A percentile compares a stretch with the other conserved stretches of the same genome.
Evolutionary conservation across 805 yeast genomes (phyloP).

Genomic region (Saturnispora silvae): DNA sequence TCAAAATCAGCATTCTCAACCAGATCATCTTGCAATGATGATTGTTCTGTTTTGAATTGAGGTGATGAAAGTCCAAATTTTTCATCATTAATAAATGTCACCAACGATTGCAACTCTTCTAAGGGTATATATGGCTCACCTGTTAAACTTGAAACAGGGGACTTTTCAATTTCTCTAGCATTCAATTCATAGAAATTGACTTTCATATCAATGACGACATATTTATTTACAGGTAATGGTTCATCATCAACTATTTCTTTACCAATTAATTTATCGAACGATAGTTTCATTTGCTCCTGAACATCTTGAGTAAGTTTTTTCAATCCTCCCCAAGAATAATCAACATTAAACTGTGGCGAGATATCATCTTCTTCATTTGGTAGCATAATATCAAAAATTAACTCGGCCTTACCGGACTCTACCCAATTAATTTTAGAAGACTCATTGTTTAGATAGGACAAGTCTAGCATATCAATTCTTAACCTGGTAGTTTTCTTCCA

Average conservation of each 20-base stretch:
- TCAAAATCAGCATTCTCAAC: conserved; percentile 24
- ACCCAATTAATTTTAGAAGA: conserved; percentile 58
- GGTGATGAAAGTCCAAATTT: conserved; percentile 22
- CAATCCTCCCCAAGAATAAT: conserved; percentile 13
- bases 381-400: conserved; percentile 61
- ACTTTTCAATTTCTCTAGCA: conserved; percentile 39
- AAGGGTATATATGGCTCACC: conserved; percentile 46
- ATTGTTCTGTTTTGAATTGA: conserved; percentile 3
- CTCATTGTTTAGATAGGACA: conserved; percentile 20
- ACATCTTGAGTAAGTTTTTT: conserved; percentile 8
- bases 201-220: conserved; percentile 58
- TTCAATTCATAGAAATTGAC: conserved; percentile 53
- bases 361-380: conserved; percentile 39
- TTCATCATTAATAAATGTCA: conserved; percentile 48
- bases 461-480: conserved; percentile 29
- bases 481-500: conserved; percentile 44
- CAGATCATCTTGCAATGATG: conserved; percentile 12
- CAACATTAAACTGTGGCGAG: conserved; percentile 10
- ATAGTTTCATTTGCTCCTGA: conserved; percentile 6
- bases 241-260: not conserved
- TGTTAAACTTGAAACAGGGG: conserved; percentile 41
- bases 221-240: conserved; percentile 28
- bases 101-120: conserved; percentile 49
- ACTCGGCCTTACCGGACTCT: conserved; percentile 56
- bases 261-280: conserved; percentile 8